These are phyloP conservation scores for Chamaecyparis obtusa DNA, from an alignment of 75 land plant species.

Conservation along the genomic window DNA sequence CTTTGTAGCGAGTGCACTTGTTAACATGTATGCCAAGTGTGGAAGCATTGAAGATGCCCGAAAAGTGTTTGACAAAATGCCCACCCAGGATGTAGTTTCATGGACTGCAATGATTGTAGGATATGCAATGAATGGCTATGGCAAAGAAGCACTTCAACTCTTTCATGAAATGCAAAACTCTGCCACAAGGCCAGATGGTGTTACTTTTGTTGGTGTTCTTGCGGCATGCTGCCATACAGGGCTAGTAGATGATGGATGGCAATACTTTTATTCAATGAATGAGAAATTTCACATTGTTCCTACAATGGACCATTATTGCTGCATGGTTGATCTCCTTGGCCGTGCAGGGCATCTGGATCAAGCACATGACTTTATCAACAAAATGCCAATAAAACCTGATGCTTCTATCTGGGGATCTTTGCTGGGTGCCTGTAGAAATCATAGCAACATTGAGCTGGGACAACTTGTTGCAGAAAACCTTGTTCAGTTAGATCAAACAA, in stretches of 20 bases:
- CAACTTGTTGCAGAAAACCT: slow-evolving; percentile 6
- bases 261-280: neutral
- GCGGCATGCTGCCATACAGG: slow-evolving; percentile 9
- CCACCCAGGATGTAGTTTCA: slow-evolving; percentile 5
- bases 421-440: slow-evolving; percentile 11
- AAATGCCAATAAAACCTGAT: slow-evolving; percentile 12
- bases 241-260: slow-evolving; percentile 7
- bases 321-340: slow-evolving; percentile 11
- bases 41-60: slow-evolving; percentile 9
- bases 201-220: slow-evolving; percentile 17
- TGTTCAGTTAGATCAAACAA: slow-evolving; percentile 10
- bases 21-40: slow-evolving; percentile 22
- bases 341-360: slow-evolving; percentile 5
- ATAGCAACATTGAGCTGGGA: neutral
- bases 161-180: slow-evolving; percentile 14
- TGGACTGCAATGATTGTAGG: slow-evolving; percentile 18
- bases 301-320: slow-evolving; percentile 7
- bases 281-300: neutral
- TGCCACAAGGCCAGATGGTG: slow-evolving; percentile 8
- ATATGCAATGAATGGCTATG: slow-evolving; percentile 7
- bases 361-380: neutral
- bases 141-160: slow-evolving; percentile 8
- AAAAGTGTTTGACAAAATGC: slow-evolving; percentile 12
- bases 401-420: slow-evolving; percentile 3
- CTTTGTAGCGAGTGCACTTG: slow-evolving; percentile 17